Percentiles rank a stretch among this genome's conserved stretches.
phyloP scores from a whole-genome alignment of 371 early-diverging fungal species.

The Chytridiales sp. region DNA sequence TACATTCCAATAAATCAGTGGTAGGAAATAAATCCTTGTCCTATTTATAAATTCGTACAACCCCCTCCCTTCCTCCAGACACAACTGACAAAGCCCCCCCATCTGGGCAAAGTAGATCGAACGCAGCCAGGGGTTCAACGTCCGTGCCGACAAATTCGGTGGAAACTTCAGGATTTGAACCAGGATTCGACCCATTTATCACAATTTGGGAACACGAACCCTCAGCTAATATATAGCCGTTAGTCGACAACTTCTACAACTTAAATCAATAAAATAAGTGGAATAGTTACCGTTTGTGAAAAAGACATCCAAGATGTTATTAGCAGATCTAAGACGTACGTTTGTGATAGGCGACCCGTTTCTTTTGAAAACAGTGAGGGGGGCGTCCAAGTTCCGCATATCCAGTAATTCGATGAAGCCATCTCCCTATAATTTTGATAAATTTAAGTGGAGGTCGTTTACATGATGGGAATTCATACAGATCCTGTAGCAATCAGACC shows the following conservation, averaged over 20 bases:
- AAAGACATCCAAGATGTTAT: background rate
- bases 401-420: conserved; percentile 13
- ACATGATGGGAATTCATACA: background rate
- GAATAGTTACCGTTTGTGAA: conserved; percentile 21
- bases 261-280: background rate
- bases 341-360: conserved; percentile 16
- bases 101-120: background rate
- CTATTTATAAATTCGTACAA: too few species aligned
- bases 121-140: conserved; percentile 21
- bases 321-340: background rate
- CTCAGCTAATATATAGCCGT: background rate
- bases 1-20: too few species aligned
- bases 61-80: background rate
- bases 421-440: background rate
- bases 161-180: background rate
- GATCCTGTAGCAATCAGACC: conserved; percentile 9
- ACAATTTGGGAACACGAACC: conserved; percentile 19
- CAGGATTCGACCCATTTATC: background rate
- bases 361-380: conserved; percentile 8
- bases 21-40: too few species aligned
- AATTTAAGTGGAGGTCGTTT: background rate
- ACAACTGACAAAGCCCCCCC: background rate
- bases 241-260: background rate
- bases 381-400: conserved; percentile 6
- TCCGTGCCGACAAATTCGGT: conserved; percentile 25